Conservation (phyloP, 495 filamentous ascomycete species). For the Hypoxylon cercidicola region DNA sequence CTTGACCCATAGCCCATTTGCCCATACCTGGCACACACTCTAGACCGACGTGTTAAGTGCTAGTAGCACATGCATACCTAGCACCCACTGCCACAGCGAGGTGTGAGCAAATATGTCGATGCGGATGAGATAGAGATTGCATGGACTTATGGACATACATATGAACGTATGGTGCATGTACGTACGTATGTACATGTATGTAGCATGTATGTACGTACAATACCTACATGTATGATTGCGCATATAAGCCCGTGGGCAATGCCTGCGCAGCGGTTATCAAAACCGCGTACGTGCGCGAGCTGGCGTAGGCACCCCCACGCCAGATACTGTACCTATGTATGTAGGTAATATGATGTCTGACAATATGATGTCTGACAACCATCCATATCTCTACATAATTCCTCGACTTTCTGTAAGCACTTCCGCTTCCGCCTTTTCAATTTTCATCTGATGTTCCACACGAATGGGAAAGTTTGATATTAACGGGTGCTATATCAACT, state of each 20-base stretch:
- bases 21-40: too few relatives aligned
- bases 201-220: slow-evolving; percentile 10
- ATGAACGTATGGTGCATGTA: not conserved
- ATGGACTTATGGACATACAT: not conserved
- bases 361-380: too few relatives aligned
- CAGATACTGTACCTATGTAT: too few relatives aligned
- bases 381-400: not conserved
- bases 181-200: slow-evolving; percentile 1
- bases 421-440: slow-evolving; percentile 9
- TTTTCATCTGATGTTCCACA: slow-evolving; percentile 21
- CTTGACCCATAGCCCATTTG: too few relatives aligned
- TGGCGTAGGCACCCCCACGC: too few relatives aligned
- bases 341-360: too few relatives aligned
- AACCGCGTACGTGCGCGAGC: not conserved
- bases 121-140: too few relatives aligned
- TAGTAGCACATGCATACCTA: too few relatives aligned
- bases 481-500: not conserved
- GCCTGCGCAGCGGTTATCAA: not conserved
- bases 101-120: not conserved
- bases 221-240: slow-evolving; percentile 2
- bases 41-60: too few relatives aligned
- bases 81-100: not conserved
- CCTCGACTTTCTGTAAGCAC: not conserved
- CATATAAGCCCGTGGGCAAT: not conserved
- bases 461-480: slow-evolving; percentile 18